Percentiles rank a stretch among this genome's conserved stretches.
Conservation (phyloP, 2,329 filamentous ascomycete species). For the Penicillium sp. region DNA sequence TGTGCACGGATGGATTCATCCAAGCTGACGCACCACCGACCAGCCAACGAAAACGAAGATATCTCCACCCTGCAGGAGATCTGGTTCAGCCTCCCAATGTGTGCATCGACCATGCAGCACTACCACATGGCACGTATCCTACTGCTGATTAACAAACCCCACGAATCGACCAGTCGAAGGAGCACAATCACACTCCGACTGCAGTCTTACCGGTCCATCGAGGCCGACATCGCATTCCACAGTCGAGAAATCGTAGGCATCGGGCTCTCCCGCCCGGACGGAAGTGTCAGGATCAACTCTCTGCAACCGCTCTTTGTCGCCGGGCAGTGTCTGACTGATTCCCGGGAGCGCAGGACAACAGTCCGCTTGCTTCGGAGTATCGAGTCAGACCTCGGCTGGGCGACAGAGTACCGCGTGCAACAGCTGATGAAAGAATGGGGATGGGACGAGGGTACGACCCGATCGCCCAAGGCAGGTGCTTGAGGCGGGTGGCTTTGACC, state of each 20-base stretch:
- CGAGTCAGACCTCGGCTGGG: constrained; percentile 65
- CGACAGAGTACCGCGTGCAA: constrained; percentile 61
- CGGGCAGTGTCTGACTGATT: constrained; percentile 60
- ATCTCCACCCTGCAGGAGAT: constrained; percentile 53
- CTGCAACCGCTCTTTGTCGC: constrained; percentile 65
- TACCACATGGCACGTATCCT: constrained; percentile 48
- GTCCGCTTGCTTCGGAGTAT: constrained; percentile 59
- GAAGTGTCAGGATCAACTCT: constrained; percentile 60
- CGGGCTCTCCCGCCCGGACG: constrained; percentile 58
- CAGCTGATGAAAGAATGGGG: constrained; percentile 51
- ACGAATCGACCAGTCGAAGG: constrained; percentile 47
- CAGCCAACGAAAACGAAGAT: constrained; percentile 35
- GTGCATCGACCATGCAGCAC: constrained; percentile 60
- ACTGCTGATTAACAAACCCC: constrained; percentile 46
- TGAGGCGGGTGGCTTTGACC: background rate
- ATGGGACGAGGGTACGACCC: constrained; percentile 28
- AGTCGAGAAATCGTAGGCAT: constrained; percentile 65
- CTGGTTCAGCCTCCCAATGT: constrained; percentile 68
- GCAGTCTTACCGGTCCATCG: constrained; percentile 59
- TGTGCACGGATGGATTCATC: constrained; percentile 52
- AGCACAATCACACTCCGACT: constrained; percentile 57
- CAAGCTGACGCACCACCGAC: constrained; percentile 21
- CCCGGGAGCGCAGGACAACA: constrained; percentile 56
- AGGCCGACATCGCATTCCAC: constrained; percentile 58
- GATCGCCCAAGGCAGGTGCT: constrained; percentile 7